These are phyloP conservation scores for Ogataea corticis DNA, from an alignment of 805 yeast genomes.

Conservation along the genomic window DNA sequence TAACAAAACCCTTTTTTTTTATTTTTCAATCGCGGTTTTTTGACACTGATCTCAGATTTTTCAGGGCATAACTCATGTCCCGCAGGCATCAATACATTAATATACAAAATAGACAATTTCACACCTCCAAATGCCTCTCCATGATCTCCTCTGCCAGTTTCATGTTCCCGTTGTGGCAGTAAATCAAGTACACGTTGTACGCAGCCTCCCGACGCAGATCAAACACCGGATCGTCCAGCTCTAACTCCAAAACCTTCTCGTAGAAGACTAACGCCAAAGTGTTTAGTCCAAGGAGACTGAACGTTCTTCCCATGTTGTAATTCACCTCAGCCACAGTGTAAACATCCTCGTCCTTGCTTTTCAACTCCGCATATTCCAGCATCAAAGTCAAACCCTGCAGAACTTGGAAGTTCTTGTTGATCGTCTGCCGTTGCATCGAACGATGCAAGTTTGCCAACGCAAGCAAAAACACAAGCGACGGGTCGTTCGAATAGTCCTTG, in stretches of 20 bases:
- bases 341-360: constrained; percentile 35
- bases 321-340: constrained; percentile 73
- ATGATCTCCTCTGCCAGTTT: constrained; percentile 62
- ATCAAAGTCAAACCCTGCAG: constrained; percentile 83
- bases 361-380: constrained; percentile 61
- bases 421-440: constrained; percentile 86
- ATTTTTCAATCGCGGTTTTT: no score
- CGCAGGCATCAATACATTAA: not conserved
- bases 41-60: no score
- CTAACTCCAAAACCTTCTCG: constrained; percentile 56
- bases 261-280: constrained; percentile 75
- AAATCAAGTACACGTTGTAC: constrained; percentile 76
- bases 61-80: no score
- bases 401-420: constrained; percentile 82
- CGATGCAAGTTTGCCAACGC: constrained; percentile 86
- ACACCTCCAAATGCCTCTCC: constrained; percentile 54
- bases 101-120: constrained; percentile 4
- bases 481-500: constrained; percentile 67
- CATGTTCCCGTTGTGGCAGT: constrained; percentile 72
- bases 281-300: constrained; percentile 78
- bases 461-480: constrained; percentile 70
- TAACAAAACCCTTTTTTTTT: no score
- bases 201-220: constrained; percentile 80
- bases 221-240: constrained; percentile 42
- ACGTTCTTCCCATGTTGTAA: constrained; percentile 82